Conservation (phyloP, 352 stramenopile genomes). For the Pythium rhizo-oryzae region DNA sequence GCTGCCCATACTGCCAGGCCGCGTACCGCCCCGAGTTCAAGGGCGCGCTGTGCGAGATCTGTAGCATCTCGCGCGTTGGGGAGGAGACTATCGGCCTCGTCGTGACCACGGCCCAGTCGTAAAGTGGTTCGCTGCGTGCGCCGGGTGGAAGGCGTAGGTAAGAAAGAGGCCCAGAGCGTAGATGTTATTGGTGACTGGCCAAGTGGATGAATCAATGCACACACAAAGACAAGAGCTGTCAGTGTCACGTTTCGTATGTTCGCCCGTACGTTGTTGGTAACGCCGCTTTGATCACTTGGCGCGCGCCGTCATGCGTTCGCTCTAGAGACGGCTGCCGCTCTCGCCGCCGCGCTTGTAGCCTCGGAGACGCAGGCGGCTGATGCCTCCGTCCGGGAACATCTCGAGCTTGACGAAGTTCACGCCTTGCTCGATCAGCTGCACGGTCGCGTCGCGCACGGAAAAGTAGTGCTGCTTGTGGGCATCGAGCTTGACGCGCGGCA, state of each 20-base stretch:
- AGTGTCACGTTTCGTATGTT: no score
- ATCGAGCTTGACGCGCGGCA: slow-evolving; percentile 86
- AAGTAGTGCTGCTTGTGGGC: slow-evolving; percentile 91
- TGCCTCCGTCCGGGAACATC: slow-evolving; percentile 95
- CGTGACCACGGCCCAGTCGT: slow-evolving; percentile 53
- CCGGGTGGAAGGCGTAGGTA: not conserved
- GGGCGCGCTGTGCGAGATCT: slow-evolving; percentile 93
- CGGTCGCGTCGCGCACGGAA: slow-evolving; percentile 47
- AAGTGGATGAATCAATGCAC: not conserved
- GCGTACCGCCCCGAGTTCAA: slow-evolving; percentile 89
- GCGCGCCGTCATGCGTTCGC: no score
- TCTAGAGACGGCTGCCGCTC: slow-evolving; percentile 17
- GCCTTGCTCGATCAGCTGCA: slow-evolving; percentile 55
- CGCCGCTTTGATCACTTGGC: no score
- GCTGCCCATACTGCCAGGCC: slow-evolving; percentile 96
- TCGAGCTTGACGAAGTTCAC: slow-evolving; percentile 94
- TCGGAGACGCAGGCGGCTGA: slow-evolving; percentile 90
- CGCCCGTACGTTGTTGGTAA: not conserved
- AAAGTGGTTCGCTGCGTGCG: not conserved
- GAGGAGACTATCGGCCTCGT: slow-evolving; percentile 97
- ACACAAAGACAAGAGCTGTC: slow-evolving; percentile 2
- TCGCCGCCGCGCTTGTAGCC: slow-evolving; percentile 51
- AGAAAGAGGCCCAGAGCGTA: not conserved
- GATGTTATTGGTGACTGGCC: not conserved
- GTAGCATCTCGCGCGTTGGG: slow-evolving; percentile 92